phyloP scores from a whole-genome alignment of 2,329 filamentous ascomycete genomes.

The Blumeriella jaapii region DNA sequence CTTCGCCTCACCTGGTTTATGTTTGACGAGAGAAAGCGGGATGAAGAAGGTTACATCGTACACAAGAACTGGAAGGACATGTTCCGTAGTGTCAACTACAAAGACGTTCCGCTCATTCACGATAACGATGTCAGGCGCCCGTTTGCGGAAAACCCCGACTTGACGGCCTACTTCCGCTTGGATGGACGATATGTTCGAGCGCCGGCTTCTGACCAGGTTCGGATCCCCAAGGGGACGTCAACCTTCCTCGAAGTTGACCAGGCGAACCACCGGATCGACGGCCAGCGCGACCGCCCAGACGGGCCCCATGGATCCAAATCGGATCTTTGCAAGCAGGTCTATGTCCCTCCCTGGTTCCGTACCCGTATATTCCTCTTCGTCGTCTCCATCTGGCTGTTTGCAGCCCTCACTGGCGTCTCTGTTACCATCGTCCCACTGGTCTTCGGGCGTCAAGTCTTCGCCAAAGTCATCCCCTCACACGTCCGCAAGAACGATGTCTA shows the following conservation, averaged over 20 bases:
- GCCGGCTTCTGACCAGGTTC: conserved; percentile 90
- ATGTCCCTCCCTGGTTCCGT: conserved; percentile 77
- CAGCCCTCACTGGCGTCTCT: conserved; percentile 73
- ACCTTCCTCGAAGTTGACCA: conserved; percentile 73
- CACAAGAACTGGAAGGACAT: conserved; percentile 48
- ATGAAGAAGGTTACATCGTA: conserved; percentile 66
- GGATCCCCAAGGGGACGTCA: conserved; percentile 71
- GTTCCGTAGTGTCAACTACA: conserved; percentile 33
- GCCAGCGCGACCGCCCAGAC: conserved; percentile 38
- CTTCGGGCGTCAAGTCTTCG: conserved; percentile 71
- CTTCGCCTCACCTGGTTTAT: conserved; percentile 85
- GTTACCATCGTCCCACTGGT: conserved; percentile 79
- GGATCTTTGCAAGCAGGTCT: conserved; percentile 48
- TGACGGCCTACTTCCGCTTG: conserved; percentile 42
- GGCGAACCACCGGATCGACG: conserved; percentile 53
- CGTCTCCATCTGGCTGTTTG: conserved; percentile 84
- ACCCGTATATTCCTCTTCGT: conserved; percentile 76
- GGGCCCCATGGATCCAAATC: conserved; percentile 43
- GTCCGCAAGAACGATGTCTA: conserved; percentile 88
- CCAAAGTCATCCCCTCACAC: conserved; percentile 56
- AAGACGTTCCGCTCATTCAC: conserved; percentile 12
- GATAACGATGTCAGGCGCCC: conserved; percentile 26
- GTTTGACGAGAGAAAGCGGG: conserved; percentile 68
- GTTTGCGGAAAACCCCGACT: conserved; percentile 34
- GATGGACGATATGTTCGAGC: conserved; percentile 80